Evolutionary conservation across 352 stramenopile genomes (phyloP), one percentile per base, ranked within the genome.

Genomic region (Thraustochytrium sp.): DNA sequence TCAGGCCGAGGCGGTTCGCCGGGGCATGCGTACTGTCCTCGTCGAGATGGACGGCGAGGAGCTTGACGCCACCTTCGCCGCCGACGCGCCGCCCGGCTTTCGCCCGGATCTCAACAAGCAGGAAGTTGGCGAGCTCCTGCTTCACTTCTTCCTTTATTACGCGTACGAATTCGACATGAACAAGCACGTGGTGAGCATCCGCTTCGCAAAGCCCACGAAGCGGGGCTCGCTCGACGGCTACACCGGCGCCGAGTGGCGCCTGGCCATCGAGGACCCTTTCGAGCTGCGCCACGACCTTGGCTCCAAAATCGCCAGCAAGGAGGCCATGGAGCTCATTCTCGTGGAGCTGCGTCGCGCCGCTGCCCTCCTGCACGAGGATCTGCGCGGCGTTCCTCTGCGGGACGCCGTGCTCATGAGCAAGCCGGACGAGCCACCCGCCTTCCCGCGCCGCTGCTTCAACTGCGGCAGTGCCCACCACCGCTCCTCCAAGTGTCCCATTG

Each of bases 81-180:
- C 3, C 11, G 42, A 53, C 5, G 31, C 40, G 16, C 53, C 49
- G 34, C 4, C 4, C 21, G 23, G 21, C 37, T 65, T 73, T 2
- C n/a, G 9, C 3, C 11, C 26, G 18, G 36, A 34, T 21, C 44
- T n/a, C 37, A 76, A 56, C 9, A 65, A 55, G 59, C 68, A 85
- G 34, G 34, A 13, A 18, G n/a, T 85, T 9, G 91, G 93, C 74
- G 94, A 92, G 64, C 85, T 99, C 3, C 90, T 99, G 21, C 89
- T 91, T 26, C 95, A 92, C 0, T 99, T 98, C 89, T 99, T 99
- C 87, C 88, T 92, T 21, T 98, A 98, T 86, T 99, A 97, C 87
- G 92, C 93, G 2, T 92, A 89, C 63, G 91, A 97, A 49, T 98
- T 99, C 85, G 94, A 98, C 87, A 92, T 94, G 84, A 93, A 96